Percentiles rank a stretch among this genome's conserved stretches.
phyloP scores from a whole-genome alignment of 192 early-diverging fungal species.

The Entomortierella chlamydospora region DNA sequence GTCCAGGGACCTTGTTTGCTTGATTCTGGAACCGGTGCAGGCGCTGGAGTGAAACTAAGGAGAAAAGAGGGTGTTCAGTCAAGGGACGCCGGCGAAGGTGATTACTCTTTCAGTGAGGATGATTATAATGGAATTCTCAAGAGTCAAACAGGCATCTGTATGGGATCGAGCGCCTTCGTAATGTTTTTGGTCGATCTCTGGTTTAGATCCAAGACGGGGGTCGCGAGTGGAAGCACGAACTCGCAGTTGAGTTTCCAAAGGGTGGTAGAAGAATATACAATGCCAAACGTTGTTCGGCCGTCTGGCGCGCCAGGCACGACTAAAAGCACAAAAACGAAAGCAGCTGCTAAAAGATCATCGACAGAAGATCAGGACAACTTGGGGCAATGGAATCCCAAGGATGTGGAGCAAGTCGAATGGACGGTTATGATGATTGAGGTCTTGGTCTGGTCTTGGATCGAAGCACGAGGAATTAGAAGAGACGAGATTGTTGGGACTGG shows the following conservation, averaged over 20 bases:
- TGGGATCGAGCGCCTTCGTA: slow-evolving; percentile 47
- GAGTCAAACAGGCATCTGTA: slow-evolving; percentile 22
- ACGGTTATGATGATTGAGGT: slow-evolving; percentile 44
- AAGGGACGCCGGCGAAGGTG: not conserved
- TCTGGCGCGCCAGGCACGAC: not conserved
- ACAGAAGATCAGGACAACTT: not conserved
- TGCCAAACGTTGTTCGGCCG: slow-evolving; percentile 14
- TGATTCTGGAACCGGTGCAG: slow-evolving; percentile 38
- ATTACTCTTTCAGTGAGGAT: not conserved
- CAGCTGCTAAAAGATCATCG: not conserved
- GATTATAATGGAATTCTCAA: slow-evolving; percentile 19
- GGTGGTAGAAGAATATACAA: slow-evolving; percentile 32
- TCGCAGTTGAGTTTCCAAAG: slow-evolving; percentile 9
- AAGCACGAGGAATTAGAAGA: slow-evolving; percentile 27
- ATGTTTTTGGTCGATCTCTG: slow-evolving; percentile 34
- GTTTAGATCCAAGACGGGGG: slow-evolving; percentile 29
- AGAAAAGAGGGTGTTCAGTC: not conserved
- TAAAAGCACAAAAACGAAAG: not conserved
- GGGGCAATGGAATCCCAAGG: slow-evolving; percentile 37
- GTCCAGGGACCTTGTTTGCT: slow-evolving; percentile 38
- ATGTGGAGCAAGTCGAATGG: slow-evolving; percentile 38
- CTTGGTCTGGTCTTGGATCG: slow-evolving; percentile 43
- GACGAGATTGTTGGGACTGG: slow-evolving; percentile 34
- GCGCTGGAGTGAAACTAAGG: slow-evolving; percentile 18
- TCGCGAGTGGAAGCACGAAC: not conserved